Base-by-base conservation (phyloP, 768 basidiomycete species). In the Paxillus ammoniavirescens region DNA sequence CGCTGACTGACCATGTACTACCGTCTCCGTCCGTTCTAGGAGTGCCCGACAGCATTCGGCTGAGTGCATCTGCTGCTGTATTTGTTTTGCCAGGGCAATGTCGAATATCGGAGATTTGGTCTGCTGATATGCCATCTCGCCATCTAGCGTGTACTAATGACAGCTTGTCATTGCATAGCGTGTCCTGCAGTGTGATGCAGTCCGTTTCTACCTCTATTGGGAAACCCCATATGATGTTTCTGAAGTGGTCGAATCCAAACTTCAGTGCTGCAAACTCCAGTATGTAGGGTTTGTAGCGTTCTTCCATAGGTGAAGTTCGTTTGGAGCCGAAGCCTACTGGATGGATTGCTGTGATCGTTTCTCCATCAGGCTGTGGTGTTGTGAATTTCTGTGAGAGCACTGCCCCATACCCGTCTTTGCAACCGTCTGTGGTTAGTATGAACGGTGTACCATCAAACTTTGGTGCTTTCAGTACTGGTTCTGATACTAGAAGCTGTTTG, bases 391-490 rank as follows among this genome's bases (percentile, higher is more conserved):
- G 75, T 0, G 67, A 31, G 2, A 75, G 55, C 0, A 72, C 54
- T 1, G 56, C 73, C 0, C 61, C 72, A 50, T 75, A 76, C 0
- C 64, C 72, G 10, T 62, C 55, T 46, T 70, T 67, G 23, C 60
- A 69, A 0, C 66, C 71, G 44, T 76, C 71, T 0, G 67, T 72
- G 0, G 66, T 72, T 8, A 75, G 52, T 2, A 74, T 64, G 54
- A 77, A 77, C 0, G 60, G 70, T n/a, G 61, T 63, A 1, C 70
- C 69, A 44, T 76, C 71, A 37, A 53, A 77, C 7, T 55, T 40
- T 1, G 72, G 72, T 0, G 59, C 56, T 21, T 52, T 38, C 2
- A 75, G 21, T 21, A 21, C 21, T 21, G 21, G 21, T 21, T 21
- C 21, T 21, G 21, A 21, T 21, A 21, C 21, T 0, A 77, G 52